Base-by-base conservation (phyloP, 805 yeast genomes). In the Ogataea polymorpha region DNA sequence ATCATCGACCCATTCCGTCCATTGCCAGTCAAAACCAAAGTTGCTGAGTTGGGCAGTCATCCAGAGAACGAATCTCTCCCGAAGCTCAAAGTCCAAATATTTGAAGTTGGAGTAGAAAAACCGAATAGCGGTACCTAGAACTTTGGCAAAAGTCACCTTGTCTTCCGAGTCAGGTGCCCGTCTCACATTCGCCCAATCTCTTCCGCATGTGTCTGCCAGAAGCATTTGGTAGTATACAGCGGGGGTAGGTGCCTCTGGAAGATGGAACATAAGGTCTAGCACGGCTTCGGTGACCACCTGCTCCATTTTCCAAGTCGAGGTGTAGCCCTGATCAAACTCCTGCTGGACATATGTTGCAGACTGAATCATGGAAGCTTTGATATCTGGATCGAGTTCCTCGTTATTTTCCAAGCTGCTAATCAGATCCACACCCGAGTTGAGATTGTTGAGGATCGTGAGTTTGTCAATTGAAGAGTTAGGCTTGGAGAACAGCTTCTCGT, bases 11-110 rank as follows among this genome's bases (percentile, higher is more conserved):
- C 99, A 93, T 62, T 90, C 98, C 48, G 77, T 79, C 99, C 99
- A 93, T 58, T 89, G 88, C 99, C 99, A 93, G 26, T 90, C 86
- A 65, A 87, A 93, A 42, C 85, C 89, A 62, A 91, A 93, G 59
- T 91, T 93, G 55, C 95, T 85, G 61, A 93, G 77, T 64, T 93
- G 99, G 41, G 86, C 82, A 1, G 95, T 74, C 70, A 95, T 82
- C 98, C 98, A 93, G 62, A 86, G 91, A 54, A 87, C 69, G 50
- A 78, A 85, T 45, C 90, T 71, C 45, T 78, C 71, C 49, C 80
- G 75, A 39, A 86, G 67, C 62, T 89, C 96, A 53, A 79, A 80
- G 58, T 91, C 96, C 39, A 89, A 66, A 2, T 72, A 65, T 20
- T 74, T 80, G 39, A 85, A 61, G 57, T 86, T 74, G 32, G 75